These are phyloP conservation scores for Tricholoma terreum DNA, from an alignment of 768 basidiomycete genomes.

Conservation along the genomic window DNA sequence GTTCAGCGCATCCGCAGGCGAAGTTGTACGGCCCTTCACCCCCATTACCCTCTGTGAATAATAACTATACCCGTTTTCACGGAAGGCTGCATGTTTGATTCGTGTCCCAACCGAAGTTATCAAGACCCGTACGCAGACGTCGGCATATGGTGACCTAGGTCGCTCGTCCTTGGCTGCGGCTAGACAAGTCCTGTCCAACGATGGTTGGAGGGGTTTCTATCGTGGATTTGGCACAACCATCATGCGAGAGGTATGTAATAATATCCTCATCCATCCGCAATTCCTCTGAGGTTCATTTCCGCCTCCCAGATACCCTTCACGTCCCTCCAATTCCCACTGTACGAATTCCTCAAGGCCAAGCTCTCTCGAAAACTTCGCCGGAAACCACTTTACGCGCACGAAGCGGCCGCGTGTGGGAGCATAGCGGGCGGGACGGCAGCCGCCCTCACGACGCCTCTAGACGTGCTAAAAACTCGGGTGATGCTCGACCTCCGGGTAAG, in stretches of 20 bases:
- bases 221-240: slow-evolving; percentile 83
- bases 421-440: slow-evolving; percentile 90
- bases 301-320: slow-evolving; percentile 85
- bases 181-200: slow-evolving; percentile 49
- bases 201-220: slow-evolving; percentile 81
- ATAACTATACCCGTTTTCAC: slow-evolving; percentile 12
- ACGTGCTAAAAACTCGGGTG: slow-evolving; percentile 94
- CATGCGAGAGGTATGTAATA: slow-evolving; percentile 37
- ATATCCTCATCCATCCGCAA: background rate
- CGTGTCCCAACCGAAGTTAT: slow-evolving; percentile 96
- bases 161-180: slow-evolving; percentile 61
- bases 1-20: slow-evolving; percentile 56
- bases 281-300: background rate
- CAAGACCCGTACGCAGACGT: slow-evolving; percentile 90
- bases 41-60: slow-evolving; percentile 9
- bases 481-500: slow-evolving; percentile 89
- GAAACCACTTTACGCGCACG: slow-evolving; percentile 61
- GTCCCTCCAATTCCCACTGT: slow-evolving; percentile 92
- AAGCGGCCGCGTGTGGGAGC: slow-evolving; percentile 87
- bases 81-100: slow-evolving; percentile 67
- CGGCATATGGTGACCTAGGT: slow-evolving; percentile 58
- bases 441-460: slow-evolving; percentile 88
- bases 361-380: slow-evolving; percentile 54
- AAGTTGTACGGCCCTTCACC: slow-evolving; percentile 46
- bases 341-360: slow-evolving; percentile 78